Base-by-base conservation (phyloP, 1,284 basidiomycete species). In the Ustilago shanxiensis region DNA sequence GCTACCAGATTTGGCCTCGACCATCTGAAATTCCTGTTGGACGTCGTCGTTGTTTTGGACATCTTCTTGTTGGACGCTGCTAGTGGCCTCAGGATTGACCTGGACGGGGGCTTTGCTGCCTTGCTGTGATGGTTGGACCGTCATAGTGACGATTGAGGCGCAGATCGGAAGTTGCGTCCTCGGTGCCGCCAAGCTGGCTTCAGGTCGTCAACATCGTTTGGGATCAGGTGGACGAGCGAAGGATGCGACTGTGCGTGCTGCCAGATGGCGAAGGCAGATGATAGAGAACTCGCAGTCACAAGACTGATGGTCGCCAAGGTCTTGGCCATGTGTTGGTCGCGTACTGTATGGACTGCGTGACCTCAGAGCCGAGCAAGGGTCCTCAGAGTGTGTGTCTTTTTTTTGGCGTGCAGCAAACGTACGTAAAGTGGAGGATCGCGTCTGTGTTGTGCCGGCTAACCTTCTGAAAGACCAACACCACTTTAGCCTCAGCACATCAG, bases 151-250 rank as follows among this genome's bases (percentile, higher is more conserved):
- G 26, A 2, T 22, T 20, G 22, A 13, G 24, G 56, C 28, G 45
- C 20, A 20, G 41, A 11, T 29, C n/a, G 33, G n/a, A 37, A 16
- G 28, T 54, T 18, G 29, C 35, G 28, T 41, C 9, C 28, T 44
- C 37, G 20, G 14, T 60, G 51, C 5, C 31, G 9, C 9, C n/a
- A 26, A 31, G 44, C 33, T 18, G 56, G 10, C 22, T 29, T 62
- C 66, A 63, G 54, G n/a, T 33, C 33, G 26, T 26, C 56, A n/a
- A n/a, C n/a, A 66, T 64, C 8, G 33, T 49, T 49, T 14, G 22
- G 16, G 9, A n/a, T 11, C 4, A 26, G 24, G 20, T 49, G 47
- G 24, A 33, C 31, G 22, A 16, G 22, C 13, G 49, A 45, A 45
- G 14, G 11, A 33, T 5, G 7, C 31, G 14, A 37, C 26, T 49